Evolutionary conservation across 73 alveolate genomes (phyloP), one percentile per base, ranked within the genome.

Genomic region (Tetrahymena borealis): DNA sequence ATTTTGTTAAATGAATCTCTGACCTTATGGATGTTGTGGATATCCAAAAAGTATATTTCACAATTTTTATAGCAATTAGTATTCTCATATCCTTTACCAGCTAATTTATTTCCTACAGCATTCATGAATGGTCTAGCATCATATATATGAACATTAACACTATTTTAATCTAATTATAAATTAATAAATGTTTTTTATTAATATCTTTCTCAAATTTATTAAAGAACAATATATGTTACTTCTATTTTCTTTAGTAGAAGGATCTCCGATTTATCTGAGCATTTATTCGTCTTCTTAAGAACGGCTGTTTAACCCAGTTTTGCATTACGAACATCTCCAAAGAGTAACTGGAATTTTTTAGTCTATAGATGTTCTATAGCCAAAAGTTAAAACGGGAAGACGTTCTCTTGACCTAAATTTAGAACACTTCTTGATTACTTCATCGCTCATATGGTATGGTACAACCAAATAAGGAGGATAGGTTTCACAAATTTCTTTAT

Each of bases 1-100:
- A 94, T 78, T 77, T 94, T 92, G 32, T 93, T 96, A 38, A 92
- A 92, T 0, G 99, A 96, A 78, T 96, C 98, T 90, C 99, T 94
- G 18, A 98, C 99, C 90, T 94, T 97, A 79, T 98, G 99, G 90
- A 98, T 98, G 91, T 98, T 98, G 90, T 96, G 99, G 31, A 98
- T 98, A 91, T 97, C 96, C 77, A 98, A 94, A 94, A 97, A 98
- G 28, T 40, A 94, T 36, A 98, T 94, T 38, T 97, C 97, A 40
- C 97, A 97, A 92, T 94, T 91, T 31, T 91, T 91, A 90, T 98
- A 98, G 90, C 95, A 91, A 93, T 95, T 96, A 2, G 91, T 95
- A 93, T 94, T 95, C 94, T 98, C 99, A 93, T 40, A 97, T 38
- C 99, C 99, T 36, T 98, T 98, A 28, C 97, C 97, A 90, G 94